These are phyloP conservation scores for Suhomyces coccinellae DNA, from an alignment of 1,139 yeast genomes.

Conservation along the genomic window DNA sequence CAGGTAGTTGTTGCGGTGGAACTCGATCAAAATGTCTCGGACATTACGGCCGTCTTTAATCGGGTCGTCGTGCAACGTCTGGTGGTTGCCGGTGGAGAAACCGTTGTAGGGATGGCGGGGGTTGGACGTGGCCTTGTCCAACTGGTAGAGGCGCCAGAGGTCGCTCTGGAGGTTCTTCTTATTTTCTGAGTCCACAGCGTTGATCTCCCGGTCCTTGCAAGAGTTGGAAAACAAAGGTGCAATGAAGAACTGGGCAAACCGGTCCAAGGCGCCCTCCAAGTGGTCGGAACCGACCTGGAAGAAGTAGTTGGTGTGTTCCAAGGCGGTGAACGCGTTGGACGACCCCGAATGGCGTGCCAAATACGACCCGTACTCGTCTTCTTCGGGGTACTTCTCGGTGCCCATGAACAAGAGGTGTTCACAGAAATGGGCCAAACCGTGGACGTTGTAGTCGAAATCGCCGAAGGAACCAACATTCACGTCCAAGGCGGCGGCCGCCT, in stretches of 20 bases:
- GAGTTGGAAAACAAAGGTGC: conserved; percentile 76
- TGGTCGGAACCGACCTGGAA: conserved; percentile 79
- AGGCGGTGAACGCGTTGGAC: conserved; percentile 84
- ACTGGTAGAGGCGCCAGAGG: conserved; percentile 82
- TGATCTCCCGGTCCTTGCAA: conserved; percentile 88
- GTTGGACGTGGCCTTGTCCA: conserved; percentile 74
- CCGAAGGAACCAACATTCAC: conserved; percentile 89
- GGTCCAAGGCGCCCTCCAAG: conserved; percentile 83
- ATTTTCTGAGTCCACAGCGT: conserved; percentile 95
- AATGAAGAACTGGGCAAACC: conserved; percentile 91
- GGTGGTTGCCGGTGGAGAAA: conserved; percentile 72
- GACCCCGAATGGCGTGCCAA: conserved; percentile 67
- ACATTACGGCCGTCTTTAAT: conserved; percentile 51
- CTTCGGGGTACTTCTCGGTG: conserved; percentile 87
- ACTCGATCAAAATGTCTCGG: conserved; percentile 63
- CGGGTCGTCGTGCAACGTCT: conserved; percentile 62
- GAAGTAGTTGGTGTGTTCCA: conserved; percentile 87
- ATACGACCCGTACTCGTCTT: conserved; percentile 81
- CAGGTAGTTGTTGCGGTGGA: conserved; percentile 63
- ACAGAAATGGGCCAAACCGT: conserved; percentile 95
- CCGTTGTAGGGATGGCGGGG: conserved; percentile 71
- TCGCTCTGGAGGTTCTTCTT: conserved; percentile 92
- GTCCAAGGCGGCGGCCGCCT: conserved; percentile 89
- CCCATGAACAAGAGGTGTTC: conserved; percentile 97
- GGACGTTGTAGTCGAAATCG: conserved; percentile 65